These are phyloP conservation scores for Afroboletus lepidellus DNA, from an alignment of 1,284 basidiomycete species.

Conservation along the genomic window DNA sequence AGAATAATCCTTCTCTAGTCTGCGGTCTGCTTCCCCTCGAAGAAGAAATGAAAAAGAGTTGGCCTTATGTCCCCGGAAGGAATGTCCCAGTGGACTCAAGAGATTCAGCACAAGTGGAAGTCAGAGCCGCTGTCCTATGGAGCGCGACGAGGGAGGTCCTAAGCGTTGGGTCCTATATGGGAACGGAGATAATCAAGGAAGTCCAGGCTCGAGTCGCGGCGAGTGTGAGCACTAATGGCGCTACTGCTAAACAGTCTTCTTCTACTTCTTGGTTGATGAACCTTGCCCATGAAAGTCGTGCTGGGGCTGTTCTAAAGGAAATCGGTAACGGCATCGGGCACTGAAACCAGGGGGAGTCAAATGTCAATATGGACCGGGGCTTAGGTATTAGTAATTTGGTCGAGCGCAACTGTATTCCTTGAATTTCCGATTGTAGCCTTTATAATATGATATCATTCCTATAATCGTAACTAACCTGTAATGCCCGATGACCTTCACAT, in stretches of 20 bases:
- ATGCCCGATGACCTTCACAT: neutral
- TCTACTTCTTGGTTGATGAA: slow-evolving; percentile 25
- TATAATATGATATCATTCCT: neutral
- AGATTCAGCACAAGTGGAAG: slow-evolving; percentile 8
- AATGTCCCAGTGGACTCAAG: slow-evolving; percentile 11
- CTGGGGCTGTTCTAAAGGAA: slow-evolving; percentile 24
- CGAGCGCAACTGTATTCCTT: neutral
- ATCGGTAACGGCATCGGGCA: slow-evolving; percentile 3
- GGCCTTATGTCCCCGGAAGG: slow-evolving; percentile 38
- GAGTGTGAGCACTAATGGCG: slow-evolving; percentile 11
- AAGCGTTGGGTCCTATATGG: slow-evolving; percentile 14
- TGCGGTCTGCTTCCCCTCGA: slow-evolving; percentile 51
- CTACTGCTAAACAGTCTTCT: slow-evolving; percentile 17
- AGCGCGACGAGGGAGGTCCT: slow-evolving; percentile 17
- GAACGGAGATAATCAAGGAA: slow-evolving; percentile 24
- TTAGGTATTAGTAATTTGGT: no score
- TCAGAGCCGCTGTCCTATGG: slow-evolving; percentile 14
- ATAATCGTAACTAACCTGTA: neutral
- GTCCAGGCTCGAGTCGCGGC: slow-evolving; percentile 15
- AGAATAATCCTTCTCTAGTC: slow-evolving; percentile 45
- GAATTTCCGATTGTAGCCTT: neutral
- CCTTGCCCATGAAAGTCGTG: slow-evolving; percentile 27
- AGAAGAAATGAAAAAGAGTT: slow-evolving; percentile 45
- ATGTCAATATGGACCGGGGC: neutral
- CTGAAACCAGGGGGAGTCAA: neutral